phyloP scores from a whole-genome alignment of 1,139 yeast genomes.

The Insectozyma bohioensis region DNA sequence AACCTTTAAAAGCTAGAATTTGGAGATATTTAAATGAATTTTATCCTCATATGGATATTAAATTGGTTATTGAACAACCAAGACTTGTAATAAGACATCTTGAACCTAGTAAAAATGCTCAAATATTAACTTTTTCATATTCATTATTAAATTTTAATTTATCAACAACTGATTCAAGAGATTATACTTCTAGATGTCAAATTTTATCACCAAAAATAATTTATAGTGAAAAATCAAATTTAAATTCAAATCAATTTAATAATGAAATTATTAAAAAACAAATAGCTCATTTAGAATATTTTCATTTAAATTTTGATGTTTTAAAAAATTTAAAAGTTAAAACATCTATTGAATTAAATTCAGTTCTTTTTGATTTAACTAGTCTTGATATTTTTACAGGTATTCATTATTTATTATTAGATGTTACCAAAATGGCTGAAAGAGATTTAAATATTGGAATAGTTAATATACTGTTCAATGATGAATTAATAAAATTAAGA shows the following conservation, averaged over 20 bases:
- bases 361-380: slow-evolving; percentile 26
- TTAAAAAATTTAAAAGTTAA: slow-evolving; percentile 31
- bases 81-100: slow-evolving; percentile 35
- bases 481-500: slow-evolving; percentile 20
- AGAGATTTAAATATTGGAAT: slow-evolving; percentile 29
- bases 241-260: slow-evolving; percentile 1
- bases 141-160: slow-evolving; percentile 40
- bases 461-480: slow-evolving; percentile 29
- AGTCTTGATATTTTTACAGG: slow-evolving; percentile 35
- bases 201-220: slow-evolving; percentile 33
- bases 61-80: slow-evolving; percentile 46
- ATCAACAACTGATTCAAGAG: slow-evolving; percentile 33
- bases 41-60: slow-evolving; percentile 44
- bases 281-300: slow-evolving; percentile 15
- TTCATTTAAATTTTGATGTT: slow-evolving; percentile 24
- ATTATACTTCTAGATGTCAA: slow-evolving; percentile 38
- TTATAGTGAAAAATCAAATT: slow-evolving; percentile 28
- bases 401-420: slow-evolving; percentile 28
- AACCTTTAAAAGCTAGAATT: slow-evolving; percentile 10
- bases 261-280: slow-evolving; percentile 24
- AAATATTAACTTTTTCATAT: slow-evolving; percentile 36
- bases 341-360: slow-evolving; percentile 22
- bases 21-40: slow-evolving; percentile 33
- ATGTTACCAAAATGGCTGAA: slow-evolving; percentile 27
- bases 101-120: slow-evolving; percentile 21